A percentile compares a stretch with the other conserved stretches of the same genome.
phyloP scores from a whole-genome alignment of 495 filamentous ascomycete species.

The Penicillium cataractarum region DNA sequence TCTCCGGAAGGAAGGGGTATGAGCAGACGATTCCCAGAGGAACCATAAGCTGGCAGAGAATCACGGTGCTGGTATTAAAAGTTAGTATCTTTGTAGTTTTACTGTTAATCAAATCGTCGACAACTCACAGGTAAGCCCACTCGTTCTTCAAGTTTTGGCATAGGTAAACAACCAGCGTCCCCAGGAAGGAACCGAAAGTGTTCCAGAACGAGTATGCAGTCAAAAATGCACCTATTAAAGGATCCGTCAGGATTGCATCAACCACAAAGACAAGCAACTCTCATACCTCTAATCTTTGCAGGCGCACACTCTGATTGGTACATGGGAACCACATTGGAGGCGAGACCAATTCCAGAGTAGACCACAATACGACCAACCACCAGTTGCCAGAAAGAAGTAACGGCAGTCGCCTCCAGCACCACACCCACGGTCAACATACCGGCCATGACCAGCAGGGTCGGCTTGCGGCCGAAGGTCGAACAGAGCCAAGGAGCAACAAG shows the following conservation, averaged over 20 bases:
- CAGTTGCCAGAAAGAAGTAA: slow-evolving; percentile 18
- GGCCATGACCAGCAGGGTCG: background rate
- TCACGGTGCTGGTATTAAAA: background rate
- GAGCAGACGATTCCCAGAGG: background rate
- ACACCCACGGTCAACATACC: background rate
- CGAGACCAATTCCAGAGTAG: slow-evolving; percentile 19
- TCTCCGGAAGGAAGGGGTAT: background rate
- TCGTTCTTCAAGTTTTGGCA: background rate
- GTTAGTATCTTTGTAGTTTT: background rate
- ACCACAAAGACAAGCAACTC: background rate
- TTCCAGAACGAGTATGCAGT: background rate
- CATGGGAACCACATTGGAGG: slow-evolving; percentile 17
- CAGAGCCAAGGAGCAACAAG: background rate
- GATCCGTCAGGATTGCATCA: background rate
- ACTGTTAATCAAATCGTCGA: background rate
- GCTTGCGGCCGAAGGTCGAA: background rate
- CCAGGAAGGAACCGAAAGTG: background rate
- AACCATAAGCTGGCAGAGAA: background rate
- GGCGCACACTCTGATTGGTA: background rate
- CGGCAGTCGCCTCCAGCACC: background rate
- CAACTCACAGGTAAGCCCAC: background rate
- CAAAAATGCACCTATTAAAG: background rate
- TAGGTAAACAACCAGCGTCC: background rate
- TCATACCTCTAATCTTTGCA: background rate
- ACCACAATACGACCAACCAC: slow-evolving; percentile 17